phyloP scores from a whole-genome alignment of 2,329 filamentous ascomycete species.

The Xylariaceae sp. region DNA sequence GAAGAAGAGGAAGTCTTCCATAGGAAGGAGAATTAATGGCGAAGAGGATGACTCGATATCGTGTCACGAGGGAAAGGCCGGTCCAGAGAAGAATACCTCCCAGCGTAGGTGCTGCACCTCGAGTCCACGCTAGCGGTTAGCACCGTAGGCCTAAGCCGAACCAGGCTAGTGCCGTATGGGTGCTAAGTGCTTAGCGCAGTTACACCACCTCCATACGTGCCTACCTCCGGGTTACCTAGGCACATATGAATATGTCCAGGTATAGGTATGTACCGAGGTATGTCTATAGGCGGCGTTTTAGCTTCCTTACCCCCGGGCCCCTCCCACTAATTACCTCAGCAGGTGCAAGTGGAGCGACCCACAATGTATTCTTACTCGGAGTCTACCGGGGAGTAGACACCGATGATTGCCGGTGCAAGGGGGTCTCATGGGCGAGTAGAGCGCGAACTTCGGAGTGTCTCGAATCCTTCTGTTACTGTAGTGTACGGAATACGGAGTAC shows the following conservation, averaged over 20 bases:
- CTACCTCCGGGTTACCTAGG: not conserved
- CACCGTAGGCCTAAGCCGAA: not conserved
- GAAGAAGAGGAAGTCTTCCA: not conserved
- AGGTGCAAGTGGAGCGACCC: too few species aligned
- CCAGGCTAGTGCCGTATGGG: not conserved
- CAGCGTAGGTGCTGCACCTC: not conserved
- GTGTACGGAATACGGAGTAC: too few species aligned
- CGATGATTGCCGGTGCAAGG: too few species aligned
- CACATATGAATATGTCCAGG: not conserved
- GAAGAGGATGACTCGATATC: conserved; percentile 20
- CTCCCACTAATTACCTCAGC: too few species aligned
- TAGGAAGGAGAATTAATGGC: not conserved
- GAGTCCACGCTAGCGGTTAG: not conserved
- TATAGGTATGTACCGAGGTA: not conserved
- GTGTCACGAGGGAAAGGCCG: conserved; percentile 12
- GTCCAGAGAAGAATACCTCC: not conserved
- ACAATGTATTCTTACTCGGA: too few species aligned
- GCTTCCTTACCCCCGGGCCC: not conserved
- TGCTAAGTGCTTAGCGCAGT: not conserved
- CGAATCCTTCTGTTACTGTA: too few species aligned
- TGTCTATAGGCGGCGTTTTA: not conserved
- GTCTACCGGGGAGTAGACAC: too few species aligned
- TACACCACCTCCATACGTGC: too few species aligned
- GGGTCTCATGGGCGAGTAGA: too few species aligned
- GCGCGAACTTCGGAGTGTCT: too few species aligned